Conservation (phyloP, 768 basidiomycete genomes). For the Podaxis sp. region DNA sequence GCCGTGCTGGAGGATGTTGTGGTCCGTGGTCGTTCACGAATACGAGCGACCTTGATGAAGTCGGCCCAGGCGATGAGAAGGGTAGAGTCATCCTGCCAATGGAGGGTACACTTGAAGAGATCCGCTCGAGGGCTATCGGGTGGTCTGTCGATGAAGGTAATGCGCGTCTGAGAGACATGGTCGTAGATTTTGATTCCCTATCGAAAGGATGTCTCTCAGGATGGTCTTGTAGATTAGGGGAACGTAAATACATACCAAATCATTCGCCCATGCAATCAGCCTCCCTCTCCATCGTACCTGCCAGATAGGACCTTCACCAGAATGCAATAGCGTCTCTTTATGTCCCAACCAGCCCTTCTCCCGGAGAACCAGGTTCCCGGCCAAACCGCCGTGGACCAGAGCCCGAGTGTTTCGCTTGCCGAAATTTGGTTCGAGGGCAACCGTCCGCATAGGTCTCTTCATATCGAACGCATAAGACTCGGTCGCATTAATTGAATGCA, state of each 20-base stretch:
- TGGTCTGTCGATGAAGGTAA: conserved; percentile 83
- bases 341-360: conserved; percentile 98
- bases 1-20: conserved; percentile 37
- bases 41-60: conserved; percentile 83
- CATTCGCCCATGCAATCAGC: conserved; percentile 96
- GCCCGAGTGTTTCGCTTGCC: conserved; percentile 71
- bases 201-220: neutral
- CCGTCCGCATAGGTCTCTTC: conserved; percentile 86
- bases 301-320: conserved; percentile 94
- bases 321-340: conserved; percentile 79
- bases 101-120: conserved; percentile 86
- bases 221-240: neutral
- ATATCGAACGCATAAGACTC: conserved; percentile 87
- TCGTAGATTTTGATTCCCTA: conserved; percentile 96
- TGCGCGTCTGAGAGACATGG: conserved; percentile 65
- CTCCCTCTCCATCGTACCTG: conserved; percentile 80
- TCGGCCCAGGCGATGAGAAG: conserved; percentile 94
- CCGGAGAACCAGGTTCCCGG: conserved; percentile 78
- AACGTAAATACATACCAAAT: conserved; percentile 51
- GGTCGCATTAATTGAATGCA: conserved; percentile 73
- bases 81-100: conserved; percentile 91
- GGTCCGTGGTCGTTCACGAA: conserved; percentile 56
- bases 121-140: conserved; percentile 85
- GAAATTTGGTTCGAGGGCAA: conserved; percentile 90
- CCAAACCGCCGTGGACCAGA: conserved; percentile 90